A percentile compares a stretch with the other conserved stretches of the same genome.
phyloP scores from a whole-genome alignment of 2,329 filamentous ascomycete species.

The Phoma sp. region DNA sequence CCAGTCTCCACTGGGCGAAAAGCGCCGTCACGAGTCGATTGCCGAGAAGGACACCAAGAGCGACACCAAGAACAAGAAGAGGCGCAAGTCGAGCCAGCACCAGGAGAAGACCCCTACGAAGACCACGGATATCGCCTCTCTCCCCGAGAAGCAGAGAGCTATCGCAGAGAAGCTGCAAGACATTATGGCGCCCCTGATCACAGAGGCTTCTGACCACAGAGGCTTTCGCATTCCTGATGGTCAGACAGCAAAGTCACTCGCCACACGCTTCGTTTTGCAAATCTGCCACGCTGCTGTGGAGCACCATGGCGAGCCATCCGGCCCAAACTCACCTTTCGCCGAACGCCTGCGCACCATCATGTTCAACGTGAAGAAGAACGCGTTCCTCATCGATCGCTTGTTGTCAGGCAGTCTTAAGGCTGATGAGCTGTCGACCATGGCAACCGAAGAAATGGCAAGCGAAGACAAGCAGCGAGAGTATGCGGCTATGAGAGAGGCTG shows the following conservation, averaged over 20 bases:
- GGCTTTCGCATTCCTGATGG: conserved; percentile 69
- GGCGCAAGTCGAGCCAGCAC: conserved; percentile 47
- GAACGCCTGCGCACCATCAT: conserved; percentile 76
- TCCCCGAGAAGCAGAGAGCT: conserved; percentile 72
- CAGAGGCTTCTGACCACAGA: conserved; percentile 70
- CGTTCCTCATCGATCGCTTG: conserved; percentile 76
- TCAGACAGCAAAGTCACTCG: conserved; percentile 68
- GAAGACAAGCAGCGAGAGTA: conserved; percentile 84
- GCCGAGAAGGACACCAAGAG: conserved; percentile 42
- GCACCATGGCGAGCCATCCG: conserved; percentile 60
- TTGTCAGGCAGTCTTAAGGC: conserved; percentile 76
- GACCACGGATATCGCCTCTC: conserved; percentile 34
- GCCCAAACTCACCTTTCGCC: conserved; percentile 59
- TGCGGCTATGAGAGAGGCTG: conserved; percentile 77
- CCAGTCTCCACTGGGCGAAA: conserved; percentile 47
- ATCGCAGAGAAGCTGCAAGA: conserved; percentile 75
- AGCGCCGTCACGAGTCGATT: conserved; percentile 44
- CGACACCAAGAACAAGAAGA: conserved; percentile 42
- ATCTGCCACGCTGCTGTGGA: conserved; percentile 76
- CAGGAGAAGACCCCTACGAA: conserved; percentile 32
- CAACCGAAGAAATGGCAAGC: conserved; percentile 86
- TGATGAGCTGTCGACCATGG: conserved; percentile 84
- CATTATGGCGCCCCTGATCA: conserved; percentile 71
- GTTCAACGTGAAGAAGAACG: conserved; percentile 90
- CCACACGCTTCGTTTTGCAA: conserved; percentile 75